phyloP scores from a whole-genome alignment of 306 rosid species.

The Citrullus amarus region DNA sequence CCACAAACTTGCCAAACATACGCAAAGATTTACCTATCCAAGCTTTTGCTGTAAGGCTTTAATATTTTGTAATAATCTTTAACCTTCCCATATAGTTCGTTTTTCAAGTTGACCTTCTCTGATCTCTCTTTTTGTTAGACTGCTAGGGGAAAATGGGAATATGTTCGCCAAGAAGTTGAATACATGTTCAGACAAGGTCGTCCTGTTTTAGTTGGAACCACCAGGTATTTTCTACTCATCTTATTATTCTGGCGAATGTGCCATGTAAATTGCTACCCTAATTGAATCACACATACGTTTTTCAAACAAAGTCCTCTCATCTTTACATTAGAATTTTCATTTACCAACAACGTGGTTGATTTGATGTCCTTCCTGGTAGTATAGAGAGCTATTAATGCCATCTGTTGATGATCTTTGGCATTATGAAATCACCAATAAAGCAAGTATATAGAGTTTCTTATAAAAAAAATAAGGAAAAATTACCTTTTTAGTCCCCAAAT shows the following conservation, averaged over 20 bases:
- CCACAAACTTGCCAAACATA: conserved; percentile 83
- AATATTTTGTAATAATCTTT: conserved; percentile 3
- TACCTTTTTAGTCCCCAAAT: too few species aligned
- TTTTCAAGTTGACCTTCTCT: conserved; percentile 13
- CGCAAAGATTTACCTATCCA: conserved; percentile 91
- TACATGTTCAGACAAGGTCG: conserved; percentile 84
- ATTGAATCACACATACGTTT: neutral
- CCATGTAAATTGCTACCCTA: neutral
- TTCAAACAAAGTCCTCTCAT: neutral
- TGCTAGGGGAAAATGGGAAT: conserved; percentile 94
- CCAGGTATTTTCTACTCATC: conserved; percentile 42
- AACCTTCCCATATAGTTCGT: neutral
- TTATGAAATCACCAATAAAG: neutral
- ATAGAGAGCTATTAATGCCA: neutral
- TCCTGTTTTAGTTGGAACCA: conserved; percentile 94
- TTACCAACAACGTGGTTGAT: neutral
- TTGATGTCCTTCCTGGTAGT: neutral
- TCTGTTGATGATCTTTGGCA: neutral
- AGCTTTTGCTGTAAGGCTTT: conserved; percentile 79
- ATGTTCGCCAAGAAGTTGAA: conserved; percentile 83
- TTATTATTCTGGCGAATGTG: neutral
- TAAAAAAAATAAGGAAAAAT: too few species aligned
- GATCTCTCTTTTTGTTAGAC: conserved; percentile 36
- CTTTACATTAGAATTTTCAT: neutral
- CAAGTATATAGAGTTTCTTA: too few species aligned